phyloP scores from a whole-genome alignment of 305 asterid species.

The Rubia tinctorum region DNA sequence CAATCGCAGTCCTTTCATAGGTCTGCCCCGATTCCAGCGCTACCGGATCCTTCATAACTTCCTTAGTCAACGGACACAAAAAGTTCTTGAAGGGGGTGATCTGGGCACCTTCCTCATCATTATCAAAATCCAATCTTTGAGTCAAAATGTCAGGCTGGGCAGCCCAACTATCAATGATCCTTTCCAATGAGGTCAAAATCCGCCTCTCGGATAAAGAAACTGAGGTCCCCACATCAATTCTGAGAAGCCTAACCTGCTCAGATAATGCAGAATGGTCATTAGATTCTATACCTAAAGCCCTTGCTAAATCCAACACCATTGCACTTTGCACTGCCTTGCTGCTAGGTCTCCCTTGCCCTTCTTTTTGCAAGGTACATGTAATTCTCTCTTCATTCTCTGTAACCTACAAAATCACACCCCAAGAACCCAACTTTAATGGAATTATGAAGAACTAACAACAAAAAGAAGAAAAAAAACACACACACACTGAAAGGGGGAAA shows the following conservation, averaged over 20 bases:
- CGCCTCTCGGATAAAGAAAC: constrained; percentile 18
- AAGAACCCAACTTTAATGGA: background rate
- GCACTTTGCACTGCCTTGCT: constrained; percentile 30
- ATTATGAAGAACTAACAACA: background rate
- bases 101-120: constrained; percentile 25
- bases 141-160: constrained; percentile 19
- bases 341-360: constrained; percentile 24
- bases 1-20: constrained; percentile 26
- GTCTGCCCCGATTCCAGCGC: constrained; percentile 29
- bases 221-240: constrained; percentile 19
- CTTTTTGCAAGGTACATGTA: constrained; percentile 17
- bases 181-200: constrained; percentile 19
- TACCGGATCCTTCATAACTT: constrained; percentile 32
- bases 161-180: constrained; percentile 22
- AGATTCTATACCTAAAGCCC: constrained; percentile 26
- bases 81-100: constrained; percentile 24
- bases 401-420: constrained; percentile 19
- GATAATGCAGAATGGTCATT: constrained; percentile 18
- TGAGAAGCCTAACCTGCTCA: constrained; percentile 18
- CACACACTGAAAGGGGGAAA: background rate
- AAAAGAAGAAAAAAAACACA: no score
- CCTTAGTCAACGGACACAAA: constrained; percentile 29
- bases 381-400: constrained; percentile 29
- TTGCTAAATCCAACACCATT: constrained; percentile 29
- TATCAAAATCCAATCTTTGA: constrained; percentile 21